Evolutionary conservation across 495 filamentous ascomycete genomes (phyloP).

Genomic region (Podospora pseudopauciseta): DNA sequence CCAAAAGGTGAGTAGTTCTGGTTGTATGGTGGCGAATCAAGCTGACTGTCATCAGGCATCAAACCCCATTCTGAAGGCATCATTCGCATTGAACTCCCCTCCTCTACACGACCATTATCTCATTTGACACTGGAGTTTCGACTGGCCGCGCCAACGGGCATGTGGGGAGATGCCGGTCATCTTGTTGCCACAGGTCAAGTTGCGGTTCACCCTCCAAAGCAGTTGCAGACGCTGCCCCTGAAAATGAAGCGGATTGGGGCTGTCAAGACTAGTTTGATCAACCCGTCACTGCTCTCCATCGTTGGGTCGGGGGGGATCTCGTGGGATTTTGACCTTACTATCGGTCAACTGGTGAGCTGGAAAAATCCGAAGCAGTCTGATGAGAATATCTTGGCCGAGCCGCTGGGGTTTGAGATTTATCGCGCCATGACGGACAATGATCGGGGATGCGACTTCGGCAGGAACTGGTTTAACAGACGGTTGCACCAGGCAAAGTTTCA

Average conservation of each 20-base stretch:
- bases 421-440: slow-evolving; percentile 65
- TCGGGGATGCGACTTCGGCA: slow-evolving; percentile 43
- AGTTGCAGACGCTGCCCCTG: background rate
- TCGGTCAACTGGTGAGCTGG: slow-evolving; percentile 41
- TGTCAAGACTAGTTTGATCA: background rate
- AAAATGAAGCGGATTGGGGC: background rate
- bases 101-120: slow-evolving; percentile 24
- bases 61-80: slow-evolving; percentile 37
- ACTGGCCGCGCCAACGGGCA: slow-evolving; percentile 29
- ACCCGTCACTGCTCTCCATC: slow-evolving; percentile 28
- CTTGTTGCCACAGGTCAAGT: slow-evolving; percentile 54
- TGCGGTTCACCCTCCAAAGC: slow-evolving; percentile 29
- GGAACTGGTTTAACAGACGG: slow-evolving; percentile 39
- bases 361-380: slow-evolving; percentile 18
- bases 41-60: slow-evolving; percentile 23
- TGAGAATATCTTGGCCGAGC: slow-evolving; percentile 42
- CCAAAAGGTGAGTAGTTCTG: slow-evolving; percentile 28
- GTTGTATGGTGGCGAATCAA: background rate
- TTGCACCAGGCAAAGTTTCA: slow-evolving; percentile 45
- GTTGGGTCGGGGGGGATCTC: slow-evolving; percentile 23
- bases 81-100: slow-evolving; percentile 27
- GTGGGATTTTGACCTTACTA: slow-evolving; percentile 44
- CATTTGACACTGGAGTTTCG: slow-evolving; percentile 49
- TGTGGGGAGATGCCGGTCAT: slow-evolving; percentile 47
- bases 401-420: slow-evolving; percentile 46